Percentiles rank a stretch among this genome's conserved stretches.
These are phyloP conservation scores for Mesostigma viride DNA, from an alignment of 139 green algal species.

Conservation along the genomic window DNA sequence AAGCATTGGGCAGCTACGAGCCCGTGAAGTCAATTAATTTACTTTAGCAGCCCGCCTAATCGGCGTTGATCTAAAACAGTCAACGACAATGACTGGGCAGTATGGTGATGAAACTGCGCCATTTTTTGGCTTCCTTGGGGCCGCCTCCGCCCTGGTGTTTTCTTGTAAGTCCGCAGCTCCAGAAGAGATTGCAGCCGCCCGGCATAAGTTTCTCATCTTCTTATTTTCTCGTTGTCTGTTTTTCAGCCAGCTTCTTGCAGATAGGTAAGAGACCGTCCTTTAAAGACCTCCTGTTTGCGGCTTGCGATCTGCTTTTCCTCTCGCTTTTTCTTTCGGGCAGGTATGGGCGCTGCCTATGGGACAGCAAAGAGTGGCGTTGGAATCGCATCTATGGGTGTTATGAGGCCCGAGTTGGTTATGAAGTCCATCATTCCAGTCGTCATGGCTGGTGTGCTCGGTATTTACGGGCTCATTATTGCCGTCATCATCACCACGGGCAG, in stretches of 20 bases:
- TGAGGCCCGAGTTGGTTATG: constrained; percentile 98
- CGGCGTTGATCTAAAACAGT: no score
- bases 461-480: constrained; percentile 99
- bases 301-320: neutral
- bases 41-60: no score
- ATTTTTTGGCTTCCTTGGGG: constrained; percentile 97
- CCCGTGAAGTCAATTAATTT: no score
- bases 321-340: constrained; percentile 33
- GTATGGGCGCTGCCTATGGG: constrained; percentile 94
- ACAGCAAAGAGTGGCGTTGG: constrained; percentile 96
- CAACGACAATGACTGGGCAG: neutral
- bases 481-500: constrained; percentile 93
- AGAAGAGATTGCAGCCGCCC: neutral
- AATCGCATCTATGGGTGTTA: constrained; percentile 97
- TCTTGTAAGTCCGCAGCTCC: constrained; percentile 59
- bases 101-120: constrained; percentile 46
- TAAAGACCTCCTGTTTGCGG: no score
- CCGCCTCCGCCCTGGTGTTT: constrained; percentile 86
- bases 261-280: no score
- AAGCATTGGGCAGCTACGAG: no score
- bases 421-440: constrained; percentile 98
- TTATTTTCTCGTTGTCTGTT: neutral
- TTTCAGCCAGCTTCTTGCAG: neutral
- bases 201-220: neutral
- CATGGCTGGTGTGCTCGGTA: constrained; percentile 98